These are phyloP conservation scores for Aspergillus kassunensis DNA, from an alignment of 495 filamentous ascomycete genomes.

Conservation along the genomic window DNA sequence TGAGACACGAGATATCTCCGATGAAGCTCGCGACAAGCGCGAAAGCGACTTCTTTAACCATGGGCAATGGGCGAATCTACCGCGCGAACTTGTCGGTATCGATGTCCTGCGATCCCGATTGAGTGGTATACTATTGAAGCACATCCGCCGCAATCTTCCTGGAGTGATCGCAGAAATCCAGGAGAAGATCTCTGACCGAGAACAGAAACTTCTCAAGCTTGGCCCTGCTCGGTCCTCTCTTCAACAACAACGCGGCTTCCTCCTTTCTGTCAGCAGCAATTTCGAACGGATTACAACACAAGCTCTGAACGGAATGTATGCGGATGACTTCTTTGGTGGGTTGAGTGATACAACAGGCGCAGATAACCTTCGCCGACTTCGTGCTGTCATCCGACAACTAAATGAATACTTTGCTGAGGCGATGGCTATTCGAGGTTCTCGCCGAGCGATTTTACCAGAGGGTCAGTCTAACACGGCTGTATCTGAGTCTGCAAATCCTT, in stretches of 20 bases:
- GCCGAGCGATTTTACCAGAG: constrained; percentile 11
- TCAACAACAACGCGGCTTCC: constrained; percentile 50
- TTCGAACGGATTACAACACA: constrained; percentile 49
- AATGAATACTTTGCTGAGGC: constrained; percentile 53
- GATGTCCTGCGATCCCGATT: constrained; percentile 37
- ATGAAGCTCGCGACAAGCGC: constrained; percentile 24
- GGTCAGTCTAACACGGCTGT: background rate
- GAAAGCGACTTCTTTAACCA: constrained; percentile 33
- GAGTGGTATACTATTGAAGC: constrained; percentile 37
- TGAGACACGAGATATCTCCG: constrained; percentile 27
- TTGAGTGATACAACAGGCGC: constrained; percentile 1
- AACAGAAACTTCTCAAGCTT: constrained; percentile 37
- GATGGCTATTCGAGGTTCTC: constrained; percentile 42
- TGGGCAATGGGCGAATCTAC: constrained; percentile 32
- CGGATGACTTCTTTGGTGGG: constrained; percentile 51
- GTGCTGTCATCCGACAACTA: constrained; percentile 56
- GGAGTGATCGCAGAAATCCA: constrained; percentile 28
- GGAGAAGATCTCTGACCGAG: constrained; percentile 16
- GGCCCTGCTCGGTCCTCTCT: constrained; percentile 45
- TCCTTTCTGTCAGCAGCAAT: constrained; percentile 48
- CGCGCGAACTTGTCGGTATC: constrained; percentile 30
- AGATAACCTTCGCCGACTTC: constrained; percentile 45
- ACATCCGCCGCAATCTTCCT: constrained; percentile 39
- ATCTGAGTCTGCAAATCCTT: background rate
- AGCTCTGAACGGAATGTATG: constrained; percentile 54